These are phyloP conservation scores for Boletus patriciae DNA, from an alignment of 768 basidiomycete genomes.

Conservation along the genomic window DNA sequence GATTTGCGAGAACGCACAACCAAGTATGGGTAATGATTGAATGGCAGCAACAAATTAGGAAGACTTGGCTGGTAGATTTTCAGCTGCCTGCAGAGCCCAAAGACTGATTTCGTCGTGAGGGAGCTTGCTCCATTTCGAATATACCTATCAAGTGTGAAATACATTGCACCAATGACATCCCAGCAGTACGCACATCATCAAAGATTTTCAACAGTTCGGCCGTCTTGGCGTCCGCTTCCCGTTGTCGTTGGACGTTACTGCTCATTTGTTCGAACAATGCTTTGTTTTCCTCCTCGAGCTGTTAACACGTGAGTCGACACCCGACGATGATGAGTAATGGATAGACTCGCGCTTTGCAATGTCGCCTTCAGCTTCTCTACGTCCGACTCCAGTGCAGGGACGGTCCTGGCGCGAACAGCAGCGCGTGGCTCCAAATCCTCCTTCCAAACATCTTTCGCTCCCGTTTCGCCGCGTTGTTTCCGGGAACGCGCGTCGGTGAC, in stretches of 20 bases:
- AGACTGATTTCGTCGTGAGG: constrained; percentile 65
- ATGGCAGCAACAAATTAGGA: background rate
- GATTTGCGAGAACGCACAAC: background rate
- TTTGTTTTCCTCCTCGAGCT: constrained; percentile 63
- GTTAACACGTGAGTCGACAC: background rate
- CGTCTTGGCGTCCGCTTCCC: constrained; percentile 46
- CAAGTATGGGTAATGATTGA: background rate
- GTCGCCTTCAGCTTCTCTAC: constrained; percentile 39
- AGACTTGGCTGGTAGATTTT: constrained; percentile 36
- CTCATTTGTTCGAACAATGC: constrained; percentile 49
- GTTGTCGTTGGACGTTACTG: constrained; percentile 45
- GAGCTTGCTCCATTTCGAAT: constrained; percentile 51
- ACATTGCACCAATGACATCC: background rate
- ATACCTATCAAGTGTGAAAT: constrained; percentile 38
- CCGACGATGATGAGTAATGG: background rate
- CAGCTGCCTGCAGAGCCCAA: constrained; percentile 42
- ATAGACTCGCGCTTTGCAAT: constrained; percentile 35
- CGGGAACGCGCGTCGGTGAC: constrained; percentile 66
- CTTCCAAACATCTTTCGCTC: constrained; percentile 61
- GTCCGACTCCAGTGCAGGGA: constrained; percentile 55
- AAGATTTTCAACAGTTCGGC: constrained; percentile 51
- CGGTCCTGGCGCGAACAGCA: constrained; percentile 60
- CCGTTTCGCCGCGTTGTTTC: constrained; percentile 41
- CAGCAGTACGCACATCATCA: constrained; percentile 45
- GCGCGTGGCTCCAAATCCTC: constrained; percentile 61